phyloP scores from a whole-genome alignment of 1,139 yeast species.

The Lodderomyces parapsilosis region DNA sequence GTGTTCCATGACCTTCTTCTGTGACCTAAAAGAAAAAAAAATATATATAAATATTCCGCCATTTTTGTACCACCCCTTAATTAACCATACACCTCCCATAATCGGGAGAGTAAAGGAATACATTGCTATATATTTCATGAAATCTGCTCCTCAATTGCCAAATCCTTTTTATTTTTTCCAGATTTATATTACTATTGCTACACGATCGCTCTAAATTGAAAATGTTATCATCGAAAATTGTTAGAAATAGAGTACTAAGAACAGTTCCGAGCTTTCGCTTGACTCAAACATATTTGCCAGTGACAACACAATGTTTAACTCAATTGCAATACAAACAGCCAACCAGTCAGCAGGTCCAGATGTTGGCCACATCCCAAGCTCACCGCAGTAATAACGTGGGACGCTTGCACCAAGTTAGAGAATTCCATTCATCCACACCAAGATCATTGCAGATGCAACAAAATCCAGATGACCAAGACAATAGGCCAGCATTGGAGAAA shows the following conservation, averaged over 20 bases:
- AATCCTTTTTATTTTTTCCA: not conserved
- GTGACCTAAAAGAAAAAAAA: too few relatives aligned
- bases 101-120: not conserved
- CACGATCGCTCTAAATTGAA: not conserved
- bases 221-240: conserved; percentile 11
- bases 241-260: conserved; percentile 7
- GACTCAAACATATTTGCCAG: conserved; percentile 4
- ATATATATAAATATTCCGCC: not conserved
- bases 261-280: conserved; percentile 4
- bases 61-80: not conserved
- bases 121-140: not conserved
- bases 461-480: conserved; percentile 48
- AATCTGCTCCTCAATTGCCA: not conserved
- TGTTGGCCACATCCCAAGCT: not conserved
- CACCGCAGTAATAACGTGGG: not conserved
- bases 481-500: conserved; percentile 77
- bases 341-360: not conserved
- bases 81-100: not conserved
- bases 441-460: conserved; percentile 37
- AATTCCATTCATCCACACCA: conserved; percentile 21
- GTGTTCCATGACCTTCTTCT: not conserved
- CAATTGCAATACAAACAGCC: conserved; percentile 2
- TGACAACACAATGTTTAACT: conserved; percentile 4
- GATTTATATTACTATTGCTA: not conserved
- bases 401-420: conserved; percentile 6